Evolutionary conservation across 2,329 filamentous ascomycete species (phyloP).

Genomic region (Verticillium zaregamsianum): DNA sequence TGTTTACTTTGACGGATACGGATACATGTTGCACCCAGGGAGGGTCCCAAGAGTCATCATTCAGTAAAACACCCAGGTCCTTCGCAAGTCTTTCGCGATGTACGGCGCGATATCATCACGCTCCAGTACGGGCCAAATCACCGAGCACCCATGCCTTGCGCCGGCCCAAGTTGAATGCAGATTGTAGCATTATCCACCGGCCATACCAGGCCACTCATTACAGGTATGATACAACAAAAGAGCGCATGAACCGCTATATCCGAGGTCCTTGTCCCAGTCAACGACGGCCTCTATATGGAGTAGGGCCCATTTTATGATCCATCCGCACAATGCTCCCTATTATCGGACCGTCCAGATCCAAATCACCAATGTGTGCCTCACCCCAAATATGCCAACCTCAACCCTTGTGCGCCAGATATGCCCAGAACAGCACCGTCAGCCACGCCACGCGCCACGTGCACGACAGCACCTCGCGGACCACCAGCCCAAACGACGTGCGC

Average conservation of each 20-base stretch:
- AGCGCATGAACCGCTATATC: neutral
- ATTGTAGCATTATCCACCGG: neutral
- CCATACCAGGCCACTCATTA: neutral
- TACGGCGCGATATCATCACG: too few species aligned
- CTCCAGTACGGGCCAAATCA: too few species aligned
- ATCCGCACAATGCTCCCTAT: neutral
- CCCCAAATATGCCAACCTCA: constrained; percentile 25
- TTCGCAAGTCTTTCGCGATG: too few species aligned
- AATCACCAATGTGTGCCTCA: too few species aligned
- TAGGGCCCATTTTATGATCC: neutral
- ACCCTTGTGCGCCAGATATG: constrained; percentile 61
- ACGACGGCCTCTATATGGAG: neutral
- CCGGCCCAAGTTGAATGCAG: neutral
- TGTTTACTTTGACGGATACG: neutral
- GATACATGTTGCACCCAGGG: neutral
- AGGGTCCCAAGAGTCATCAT: too few species aligned
- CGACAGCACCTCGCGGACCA: constrained; percentile 56
- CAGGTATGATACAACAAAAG: neutral
- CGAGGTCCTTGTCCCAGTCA: neutral
- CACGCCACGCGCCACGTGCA: constrained; percentile 59
- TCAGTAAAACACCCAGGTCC: too few species aligned
- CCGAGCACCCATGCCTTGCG: too few species aligned
- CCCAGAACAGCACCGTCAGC: constrained; percentile 62
- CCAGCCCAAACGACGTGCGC: constrained; percentile 33
- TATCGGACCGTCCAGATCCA: neutral